phyloP scores from a whole-genome alignment of 208 protist genomes.

The Acanthamoeba triangularis region DNA sequence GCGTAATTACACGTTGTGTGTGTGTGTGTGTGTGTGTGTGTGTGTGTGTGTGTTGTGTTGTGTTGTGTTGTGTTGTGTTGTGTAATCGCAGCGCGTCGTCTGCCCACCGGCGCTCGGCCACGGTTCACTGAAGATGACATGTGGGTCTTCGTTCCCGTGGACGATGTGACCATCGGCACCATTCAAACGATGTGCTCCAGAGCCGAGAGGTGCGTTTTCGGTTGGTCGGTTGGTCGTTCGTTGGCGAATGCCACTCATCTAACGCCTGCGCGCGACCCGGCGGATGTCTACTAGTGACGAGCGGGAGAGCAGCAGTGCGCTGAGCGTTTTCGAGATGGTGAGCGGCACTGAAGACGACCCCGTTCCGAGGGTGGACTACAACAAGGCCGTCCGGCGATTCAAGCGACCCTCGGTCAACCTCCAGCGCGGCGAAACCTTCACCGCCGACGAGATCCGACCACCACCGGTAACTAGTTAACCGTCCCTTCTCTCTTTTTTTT shows the following conservation, averaged over 20 bases:
- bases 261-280: neutral
- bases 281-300: conserved; percentile 6
- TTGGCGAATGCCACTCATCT: neutral
- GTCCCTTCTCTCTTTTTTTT: neutral
- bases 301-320: conserved; percentile 44
- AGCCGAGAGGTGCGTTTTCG: neutral
- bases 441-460: conserved; percentile 42
- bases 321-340: conserved; percentile 69
- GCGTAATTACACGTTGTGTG: neutral
- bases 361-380: conserved; percentile 24
- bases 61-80: no score
- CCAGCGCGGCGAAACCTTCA: conserved; percentile 11
- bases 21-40: no score
- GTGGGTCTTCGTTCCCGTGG: conserved; percentile 5
- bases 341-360: conserved; percentile 32
- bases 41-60: no score
- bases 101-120: neutral
- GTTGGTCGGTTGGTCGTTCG: no score
- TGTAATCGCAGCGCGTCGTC: neutral
- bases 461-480: neutral
- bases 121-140: conserved; percentile 3
- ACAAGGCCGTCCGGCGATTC: conserved; percentile 21
- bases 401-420: conserved; percentile 73
- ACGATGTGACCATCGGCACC: neutral
- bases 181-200: conserved; percentile 12